These are phyloP conservation scores for Lyophyllum shimeji DNA, from an alignment of 768 basidiomycete species.

Conservation along the genomic window DNA sequence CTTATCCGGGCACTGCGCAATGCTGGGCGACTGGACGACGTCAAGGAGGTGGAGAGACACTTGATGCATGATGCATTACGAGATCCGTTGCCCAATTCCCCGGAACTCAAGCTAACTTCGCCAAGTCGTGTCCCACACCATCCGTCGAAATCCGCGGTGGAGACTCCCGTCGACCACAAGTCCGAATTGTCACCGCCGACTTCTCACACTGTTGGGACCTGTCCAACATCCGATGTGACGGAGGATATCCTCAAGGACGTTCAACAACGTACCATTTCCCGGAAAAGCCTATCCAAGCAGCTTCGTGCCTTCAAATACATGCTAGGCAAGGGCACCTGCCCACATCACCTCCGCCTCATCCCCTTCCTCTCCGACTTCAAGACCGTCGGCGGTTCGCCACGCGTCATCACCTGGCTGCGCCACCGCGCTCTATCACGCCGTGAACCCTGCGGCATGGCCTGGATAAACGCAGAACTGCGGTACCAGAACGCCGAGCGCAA, in stretches of 20 bases:
- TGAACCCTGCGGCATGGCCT: neutral
- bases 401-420: constrained; percentile 3
- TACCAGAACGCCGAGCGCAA: constrained; percentile 4
- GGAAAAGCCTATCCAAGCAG: constrained; percentile 3
- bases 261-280: neutral
- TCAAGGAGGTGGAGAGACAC: constrained; percentile 3
- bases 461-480: constrained; percentile 12
- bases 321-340: neutral
- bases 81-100: neutral
- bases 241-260: neutral
- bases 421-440: constrained; percentile 5
- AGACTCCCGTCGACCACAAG: neutral
- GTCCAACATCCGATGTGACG: too few species aligned
- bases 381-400: constrained; percentile 3
- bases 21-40: neutral
- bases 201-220: neutral
- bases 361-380: constrained; percentile 7
- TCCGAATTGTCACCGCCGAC: neutral
- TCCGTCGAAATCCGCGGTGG: neutral
- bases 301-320: constrained; percentile 5
- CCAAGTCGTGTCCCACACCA: neutral
- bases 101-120: neutral
- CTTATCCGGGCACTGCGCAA: constrained; percentile 6
- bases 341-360: neutral
- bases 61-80: neutral